phyloP scores from a whole-genome alignment of 2,329 filamentous ascomycete genomes.

The Colletotrichum falcatum region DNA sequence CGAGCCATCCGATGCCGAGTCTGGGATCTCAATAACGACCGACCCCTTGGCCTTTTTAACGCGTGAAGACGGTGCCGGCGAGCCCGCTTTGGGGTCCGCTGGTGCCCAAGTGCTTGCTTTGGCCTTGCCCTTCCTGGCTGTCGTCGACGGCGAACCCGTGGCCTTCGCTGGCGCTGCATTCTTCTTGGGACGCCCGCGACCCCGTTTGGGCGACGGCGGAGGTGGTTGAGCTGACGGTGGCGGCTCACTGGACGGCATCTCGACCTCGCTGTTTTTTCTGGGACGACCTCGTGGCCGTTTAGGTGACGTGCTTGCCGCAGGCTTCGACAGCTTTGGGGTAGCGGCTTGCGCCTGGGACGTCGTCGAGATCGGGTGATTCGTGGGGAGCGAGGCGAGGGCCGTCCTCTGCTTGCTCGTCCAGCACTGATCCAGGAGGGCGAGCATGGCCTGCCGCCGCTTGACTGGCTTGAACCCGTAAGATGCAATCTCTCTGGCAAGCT shows the following conservation, averaged over 20 bases:
- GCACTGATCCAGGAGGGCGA: constrained; percentile 76
- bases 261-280: constrained; percentile 49
- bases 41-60: constrained; percentile 43
- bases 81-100: constrained; percentile 42
- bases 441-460: constrained; percentile 76
- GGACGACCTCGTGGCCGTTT: constrained; percentile 53
- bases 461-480: constrained; percentile 80
- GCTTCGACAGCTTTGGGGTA: constrained; percentile 23
- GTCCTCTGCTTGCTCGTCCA: constrained; percentile 69
- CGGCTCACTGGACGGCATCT: constrained; percentile 46
- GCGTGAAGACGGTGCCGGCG: constrained; percentile 46
- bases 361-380: constrained; percentile 28
- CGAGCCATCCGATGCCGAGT: constrained; percentile 60
- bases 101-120: constrained; percentile 29
- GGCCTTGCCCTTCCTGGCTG: constrained; percentile 18
- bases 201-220: constrained; percentile 31
- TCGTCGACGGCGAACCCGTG: background rate
- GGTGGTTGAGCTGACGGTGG: constrained; percentile 51
- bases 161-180: constrained; percentile 1
- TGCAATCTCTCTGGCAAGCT: constrained; percentile 71
- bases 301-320: constrained; percentile 31
- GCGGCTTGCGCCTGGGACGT: constrained; percentile 11
- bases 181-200: constrained; percentile 28
- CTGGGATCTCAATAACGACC: constrained; percentile 61
- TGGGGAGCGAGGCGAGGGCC: constrained; percentile 44